Evolutionary conservation across 345 rosid genomes (phyloP), one percentile per base, ranked within the genome.

Genomic region (Iberis pinnata): DNA sequence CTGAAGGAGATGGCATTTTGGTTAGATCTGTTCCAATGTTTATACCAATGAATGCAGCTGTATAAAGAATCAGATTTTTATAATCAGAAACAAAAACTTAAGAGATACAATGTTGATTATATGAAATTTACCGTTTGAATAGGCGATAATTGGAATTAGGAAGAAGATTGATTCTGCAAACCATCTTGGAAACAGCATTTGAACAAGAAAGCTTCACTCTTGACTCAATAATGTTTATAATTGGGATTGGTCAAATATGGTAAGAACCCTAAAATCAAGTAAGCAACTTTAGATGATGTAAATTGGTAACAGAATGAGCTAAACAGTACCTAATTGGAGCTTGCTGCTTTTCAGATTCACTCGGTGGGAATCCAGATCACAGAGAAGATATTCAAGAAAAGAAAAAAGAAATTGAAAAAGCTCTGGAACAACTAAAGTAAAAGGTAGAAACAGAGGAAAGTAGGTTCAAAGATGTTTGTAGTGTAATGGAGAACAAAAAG

Each of bases 1-100:
- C 82, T 14, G 84, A 62, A 60, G 95, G 80, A n/a, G 88, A 54
- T 16, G 97, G 95, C 78, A 86, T 56, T 56, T 66, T 70, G 43
- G 90, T 76, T 44, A 86, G 80, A 65, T 77, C 88, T 2, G 96
- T 81, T 9, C 98, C 98, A 3, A 88, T 76, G 82, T 90, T 84
- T 61, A 90, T 60, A 2, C 98, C 98, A 12, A 87, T 48, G 70
- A 61, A 90, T 53, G 93, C 87, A 61, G 93, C 98, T 92, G 56
- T 27, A 41, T 38, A 47, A 37, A 49, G 7, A 18, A 49, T 41
- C 65, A 40, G 7, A 41, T 18, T 18, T 15, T 27, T 19, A 40
- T 26, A n/a, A 64, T 58, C 15, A 47, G 49, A 14, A 22, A 20
- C 39, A 5, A 5, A 29, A 49, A 41, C 8, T 48, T n/a, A 5